A percentile compares a stretch with the other conserved stretches of the same genome.
Conservation (phyloP, 768 basidiomycete genomes). For the Hygrophorus russula region DNA sequence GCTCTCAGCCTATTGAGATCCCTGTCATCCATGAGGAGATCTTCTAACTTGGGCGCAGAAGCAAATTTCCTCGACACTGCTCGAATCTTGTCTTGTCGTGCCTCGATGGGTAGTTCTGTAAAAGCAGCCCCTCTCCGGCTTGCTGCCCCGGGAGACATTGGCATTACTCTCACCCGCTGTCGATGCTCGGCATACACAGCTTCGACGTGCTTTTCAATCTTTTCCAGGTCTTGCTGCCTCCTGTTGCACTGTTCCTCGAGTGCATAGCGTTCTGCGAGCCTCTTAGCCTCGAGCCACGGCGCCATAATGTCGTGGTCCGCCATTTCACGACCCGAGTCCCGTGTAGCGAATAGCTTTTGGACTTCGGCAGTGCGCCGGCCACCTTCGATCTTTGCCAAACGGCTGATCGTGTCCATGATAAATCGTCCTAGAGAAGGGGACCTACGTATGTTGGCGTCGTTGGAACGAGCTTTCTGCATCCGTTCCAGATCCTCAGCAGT, state of each 20-base stretch:
- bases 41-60: slow-evolving; percentile 16
- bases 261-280: slow-evolving; percentile 12
- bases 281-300: slow-evolving; percentile 27
- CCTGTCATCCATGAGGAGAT: slow-evolving; percentile 18
- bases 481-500: slow-evolving; percentile 14
- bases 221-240: slow-evolving; percentile 20
- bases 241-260: slow-evolving; percentile 11
- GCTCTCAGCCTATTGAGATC: slow-evolving; percentile 24
- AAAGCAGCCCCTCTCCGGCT: slow-evolving; percentile 15
- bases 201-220: slow-evolving; percentile 30
- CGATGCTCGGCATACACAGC: slow-evolving; percentile 16
- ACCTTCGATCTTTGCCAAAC: slow-evolving; percentile 1
- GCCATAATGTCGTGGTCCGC: slow-evolving; percentile 15
- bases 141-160: neutral
- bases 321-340: neutral
- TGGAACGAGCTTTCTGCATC: slow-evolving; percentile 3
- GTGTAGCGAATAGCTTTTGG: slow-evolving; percentile 1
- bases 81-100: slow-evolving; percentile 37
- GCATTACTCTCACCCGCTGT: neutral
- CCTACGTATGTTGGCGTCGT: slow-evolving; percentile 9
- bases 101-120: slow-evolving; percentile 27
- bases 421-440: slow-evolving; percentile 9
- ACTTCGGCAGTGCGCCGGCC: neutral
- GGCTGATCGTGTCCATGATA: slow-evolving; percentile 19
- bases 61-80: slow-evolving; percentile 29